A percentile compares a stretch with the other conserved stretches of the same genome.
Evolutionary conservation across 148 eudicot species (phyloP).

Genomic region (Rhododendron ferrugineum): DNA sequence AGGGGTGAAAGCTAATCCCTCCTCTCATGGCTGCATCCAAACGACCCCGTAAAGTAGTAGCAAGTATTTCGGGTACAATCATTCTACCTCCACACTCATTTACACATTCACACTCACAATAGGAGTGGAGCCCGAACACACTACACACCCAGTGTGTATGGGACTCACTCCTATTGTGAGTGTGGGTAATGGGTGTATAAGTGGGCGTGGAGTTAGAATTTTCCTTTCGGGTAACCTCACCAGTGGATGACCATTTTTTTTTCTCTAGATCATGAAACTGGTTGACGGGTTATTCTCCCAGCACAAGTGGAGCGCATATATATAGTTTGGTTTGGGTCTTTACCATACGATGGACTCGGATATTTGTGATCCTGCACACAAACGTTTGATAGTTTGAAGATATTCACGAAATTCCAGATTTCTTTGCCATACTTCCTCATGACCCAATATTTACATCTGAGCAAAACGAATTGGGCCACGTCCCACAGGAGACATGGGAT

Average conservation of each 20-base stretch:
- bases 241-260: background rate
- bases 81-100: too few relatives aligned
- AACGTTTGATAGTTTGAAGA: background rate
- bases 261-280: background rate
- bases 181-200: too few relatives aligned
- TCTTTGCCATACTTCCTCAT: background rate
- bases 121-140: too few relatives aligned
- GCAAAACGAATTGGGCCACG: background rate
- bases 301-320: background rate
- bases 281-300: background rate
- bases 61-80: too few relatives aligned
- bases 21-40: too few relatives aligned
- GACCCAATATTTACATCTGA: background rate
- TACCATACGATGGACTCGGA: background rate
- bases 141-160: too few relatives aligned
- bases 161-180: too few relatives aligned
- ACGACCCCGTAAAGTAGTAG: too few relatives aligned
- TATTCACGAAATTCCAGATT: background rate
- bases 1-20: too few relatives aligned
- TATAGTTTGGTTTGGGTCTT: background rate
- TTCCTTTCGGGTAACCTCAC: background rate
- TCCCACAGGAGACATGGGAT: background rate
- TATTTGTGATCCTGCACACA: background rate
- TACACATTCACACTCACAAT: too few relatives aligned
- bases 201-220: too few relatives aligned